phyloP scores from a whole-genome alignment of 345 rosid species.

The Linum usitatissimum region DNA sequence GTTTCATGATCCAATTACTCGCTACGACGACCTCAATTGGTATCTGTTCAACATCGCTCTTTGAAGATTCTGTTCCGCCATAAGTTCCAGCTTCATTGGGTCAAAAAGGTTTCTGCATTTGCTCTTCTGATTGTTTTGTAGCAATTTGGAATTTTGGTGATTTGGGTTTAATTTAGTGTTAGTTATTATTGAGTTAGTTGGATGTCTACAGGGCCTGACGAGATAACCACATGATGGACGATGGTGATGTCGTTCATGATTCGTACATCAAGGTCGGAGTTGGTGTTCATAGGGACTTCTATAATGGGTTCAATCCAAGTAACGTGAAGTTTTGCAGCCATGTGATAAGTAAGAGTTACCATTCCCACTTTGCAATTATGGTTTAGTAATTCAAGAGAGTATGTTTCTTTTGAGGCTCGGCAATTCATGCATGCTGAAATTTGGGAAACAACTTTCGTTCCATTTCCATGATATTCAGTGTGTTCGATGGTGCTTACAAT shows the following conservation, averaged over 20 bases:
- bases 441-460: background rate
- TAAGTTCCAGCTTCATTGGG: constrained; percentile 71
- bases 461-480: constrained; percentile 1
- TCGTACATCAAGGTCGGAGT: constrained; percentile 75
- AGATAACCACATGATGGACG: constrained; percentile 87
- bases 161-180: too few species aligned
- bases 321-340: constrained; percentile 72
- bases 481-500: too few species aligned
- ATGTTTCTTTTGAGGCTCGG: background rate
- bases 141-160: background rate
- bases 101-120: constrained; percentile 52
- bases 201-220: constrained; percentile 78
- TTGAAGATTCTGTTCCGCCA: too few species aligned
- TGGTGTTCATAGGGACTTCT: constrained; percentile 69
- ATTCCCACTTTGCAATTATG: too few species aligned
- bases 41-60: too few species aligned
- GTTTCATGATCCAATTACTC: too few species aligned
- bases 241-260: constrained; percentile 70
- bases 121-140: background rate
- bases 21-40: too few species aligned
- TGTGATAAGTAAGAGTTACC: constrained; percentile 47
- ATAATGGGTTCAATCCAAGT: constrained; percentile 71
- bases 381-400: constrained; percentile 19
- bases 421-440: background rate
- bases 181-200: constrained; percentile 28